These are phyloP conservation scores for Nemania serpens DNA, from an alignment of 2,329 filamentous ascomycete genomes.

Conservation along the genomic window DNA sequence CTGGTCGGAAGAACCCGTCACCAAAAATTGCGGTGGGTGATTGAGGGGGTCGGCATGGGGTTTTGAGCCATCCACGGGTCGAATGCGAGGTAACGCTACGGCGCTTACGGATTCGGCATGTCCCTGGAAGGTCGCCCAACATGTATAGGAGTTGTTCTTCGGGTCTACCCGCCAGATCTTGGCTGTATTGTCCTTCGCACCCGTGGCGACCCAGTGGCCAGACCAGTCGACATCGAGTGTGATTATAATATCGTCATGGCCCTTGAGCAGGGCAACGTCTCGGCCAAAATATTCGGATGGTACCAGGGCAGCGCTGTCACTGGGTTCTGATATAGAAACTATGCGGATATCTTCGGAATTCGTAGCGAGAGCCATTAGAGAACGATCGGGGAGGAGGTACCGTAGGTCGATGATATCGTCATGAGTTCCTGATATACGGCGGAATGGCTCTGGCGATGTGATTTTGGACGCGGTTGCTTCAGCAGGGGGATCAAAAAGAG, in stretches of 20 bases:
- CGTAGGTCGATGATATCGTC: slow-evolving; percentile 96
- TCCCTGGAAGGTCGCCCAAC: slow-evolving; percentile 81
- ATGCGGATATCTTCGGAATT: slow-evolving; percentile 94
- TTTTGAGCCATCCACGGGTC: slow-evolving; percentile 70
- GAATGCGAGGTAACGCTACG: slow-evolving; percentile 75
- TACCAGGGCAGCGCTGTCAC: slow-evolving; percentile 37
- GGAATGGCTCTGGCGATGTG: slow-evolving; percentile 58
- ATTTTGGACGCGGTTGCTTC: slow-evolving; percentile 44
- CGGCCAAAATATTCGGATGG: slow-evolving; percentile 76
- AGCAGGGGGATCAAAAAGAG: slow-evolving; percentile 65
- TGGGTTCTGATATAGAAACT: slow-evolving; percentile 67
- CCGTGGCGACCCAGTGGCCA: slow-evolving; percentile 93
- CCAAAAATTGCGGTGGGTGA: slow-evolving; percentile 79
- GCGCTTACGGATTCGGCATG: slow-evolving; percentile 94
- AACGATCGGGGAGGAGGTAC: slow-evolving; percentile 80
- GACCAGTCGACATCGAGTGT: slow-evolving; percentile 96
- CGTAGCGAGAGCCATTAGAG: slow-evolving; percentile 85
- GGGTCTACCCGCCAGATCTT: slow-evolving; percentile 87
- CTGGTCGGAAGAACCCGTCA: slow-evolving; percentile 94
- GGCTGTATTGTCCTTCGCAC: slow-evolving; percentile 95
- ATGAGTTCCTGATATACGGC: slow-evolving; percentile 91
- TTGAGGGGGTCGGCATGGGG: slow-evolving; percentile 75
- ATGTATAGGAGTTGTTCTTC: slow-evolving; percentile 73
- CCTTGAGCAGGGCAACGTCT: slow-evolving; percentile 82
- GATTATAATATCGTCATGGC: slow-evolving; percentile 95